These are phyloP conservation scores for Candida oleophila DNA, from an alignment of 805 yeast genomes.

Conservation along the genomic window DNA sequence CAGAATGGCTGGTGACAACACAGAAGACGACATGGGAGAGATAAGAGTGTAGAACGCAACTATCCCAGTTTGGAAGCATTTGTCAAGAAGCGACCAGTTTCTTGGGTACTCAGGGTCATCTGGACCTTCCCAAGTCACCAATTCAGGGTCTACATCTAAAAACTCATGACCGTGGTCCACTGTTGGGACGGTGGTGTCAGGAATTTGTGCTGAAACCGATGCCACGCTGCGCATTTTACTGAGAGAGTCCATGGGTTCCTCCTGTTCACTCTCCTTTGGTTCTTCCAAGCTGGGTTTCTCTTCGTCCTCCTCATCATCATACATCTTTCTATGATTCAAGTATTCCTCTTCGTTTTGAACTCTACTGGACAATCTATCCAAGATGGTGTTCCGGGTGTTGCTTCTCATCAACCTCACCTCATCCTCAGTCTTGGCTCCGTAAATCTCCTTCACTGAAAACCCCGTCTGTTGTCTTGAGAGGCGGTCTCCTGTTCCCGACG, in stretches of 20 bases:
- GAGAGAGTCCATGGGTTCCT: constrained; percentile 1
- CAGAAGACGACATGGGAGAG: constrained; percentile 62
- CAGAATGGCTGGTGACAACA: constrained; percentile 59
- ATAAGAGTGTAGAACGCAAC: constrained; percentile 57
- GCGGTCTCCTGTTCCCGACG: not conserved
- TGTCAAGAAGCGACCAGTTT: constrained; percentile 50
- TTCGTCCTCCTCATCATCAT: not conserved
- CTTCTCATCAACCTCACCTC: constrained; percentile 42
- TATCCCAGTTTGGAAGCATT: constrained; percentile 43
- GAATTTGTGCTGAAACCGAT: constrained; percentile 12
- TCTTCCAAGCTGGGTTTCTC: constrained; percentile 3
- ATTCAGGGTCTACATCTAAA: constrained; percentile 56
- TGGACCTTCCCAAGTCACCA: constrained; percentile 65
- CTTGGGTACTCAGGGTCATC: constrained; percentile 64
- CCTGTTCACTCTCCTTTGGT: constrained; percentile 5
- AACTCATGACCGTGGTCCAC: constrained; percentile 54
- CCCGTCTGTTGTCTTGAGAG: constrained; percentile 9
- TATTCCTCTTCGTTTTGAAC: constrained; percentile 13
- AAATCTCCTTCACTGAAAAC: constrained; percentile 36
- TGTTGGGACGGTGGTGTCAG: constrained; percentile 33
- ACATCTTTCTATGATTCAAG: not conserved
- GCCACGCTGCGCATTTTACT: not conserved
- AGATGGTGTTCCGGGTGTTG: constrained; percentile 44
- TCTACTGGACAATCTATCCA: constrained; percentile 32
- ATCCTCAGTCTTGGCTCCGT: constrained; percentile 37